Evolutionary conservation across 768 basidiomycete species (phyloP), one percentile per base, ranked within the genome.

Genomic region (Tricholoma terreum): DNA sequence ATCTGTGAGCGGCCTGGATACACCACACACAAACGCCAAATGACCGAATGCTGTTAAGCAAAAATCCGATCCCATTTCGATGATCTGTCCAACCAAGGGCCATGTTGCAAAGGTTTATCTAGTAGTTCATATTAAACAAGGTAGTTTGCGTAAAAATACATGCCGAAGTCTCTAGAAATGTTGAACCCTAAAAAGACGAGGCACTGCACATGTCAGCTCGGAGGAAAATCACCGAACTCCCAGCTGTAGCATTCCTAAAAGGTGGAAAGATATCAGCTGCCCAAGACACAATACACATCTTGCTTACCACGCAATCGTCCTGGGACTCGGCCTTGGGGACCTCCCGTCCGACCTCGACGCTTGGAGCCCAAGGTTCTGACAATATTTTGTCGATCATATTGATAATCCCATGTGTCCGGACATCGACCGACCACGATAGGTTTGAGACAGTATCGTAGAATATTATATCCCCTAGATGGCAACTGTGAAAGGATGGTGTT

Each of bases 401-500:
- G 24, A 85, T 84, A 61, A 97, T 94, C 4, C 84, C 79, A 63
- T 97, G 94, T 2, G 77, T 89, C 22, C 91, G 83, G 42, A 97
- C 69, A 67, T 94, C 85, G 24, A 93, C 92, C 1, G 83, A 59
- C 96, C 96, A 99, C 3, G 87, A 85, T 3, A 88, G 76, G 63
- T 92, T 85, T 2, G 85, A 83, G 17, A 98, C 93, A 0, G 95
- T 96, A 68, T 99, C 96, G 71, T 95, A 98, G 43, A 95, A 69
- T 61, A 97, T 91, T 2, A 86, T 82, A 67, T 82, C 81, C 10
- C 96, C 96, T 1, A 90, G 80, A 69, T 96, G 96, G 67, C 96
- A 97, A 53, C 86, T 88, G 36, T 6, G 45, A 24, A 48, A 8
- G 10, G 27, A 36, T 27, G 31, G 8, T 10, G 9, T 21, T 36